phyloP scores from a whole-genome alignment of 2,329 filamentous ascomycete genomes.

The Sclerotinia subarctica region DNA sequence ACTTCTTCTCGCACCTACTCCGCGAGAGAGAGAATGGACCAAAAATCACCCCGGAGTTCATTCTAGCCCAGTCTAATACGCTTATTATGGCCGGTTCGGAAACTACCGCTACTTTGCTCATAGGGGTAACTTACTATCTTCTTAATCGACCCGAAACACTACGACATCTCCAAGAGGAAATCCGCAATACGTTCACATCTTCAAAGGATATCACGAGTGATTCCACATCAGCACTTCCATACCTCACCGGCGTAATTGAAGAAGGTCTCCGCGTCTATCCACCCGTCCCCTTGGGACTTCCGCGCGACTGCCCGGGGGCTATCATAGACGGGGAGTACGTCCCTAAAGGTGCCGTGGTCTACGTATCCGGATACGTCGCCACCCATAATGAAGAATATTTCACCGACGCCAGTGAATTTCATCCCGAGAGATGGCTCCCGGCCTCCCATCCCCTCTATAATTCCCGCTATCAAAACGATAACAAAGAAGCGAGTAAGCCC shows the following conservation, averaged over 20 bases:
- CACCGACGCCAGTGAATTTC: background rate
- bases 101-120: constrained; percentile 14
- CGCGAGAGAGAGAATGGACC: constrained; percentile 16
- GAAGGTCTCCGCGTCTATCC: constrained; percentile 21
- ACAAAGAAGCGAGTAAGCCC: constrained; percentile 11
- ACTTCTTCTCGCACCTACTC: constrained; percentile 18
- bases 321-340: constrained; percentile 5
- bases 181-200: background rate
- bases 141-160: constrained; percentile 8
- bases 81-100: constrained; percentile 18
- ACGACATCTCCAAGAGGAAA: background rate
- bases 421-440: constrained; percentile 18
- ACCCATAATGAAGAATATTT: constrained; percentile 8
- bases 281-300: constrained; percentile 10
- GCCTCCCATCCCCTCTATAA: constrained; percentile 5
- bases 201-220: constrained; percentile 1
- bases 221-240: constrained; percentile 9
- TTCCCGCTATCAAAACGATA: constrained; percentile 6
- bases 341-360: background rate
- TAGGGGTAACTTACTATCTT: constrained; percentile 8
- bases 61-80: constrained; percentile 8
- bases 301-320: constrained; percentile 13
- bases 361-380: constrained; percentile 2
- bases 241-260: constrained; percentile 17
- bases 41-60: constrained; percentile 14